Evolutionary conservation across 768 basidiomycete genomes (phyloP), one percentile per base, ranked within the genome.

Genomic region (Leccinum pellstonianum): DNA sequence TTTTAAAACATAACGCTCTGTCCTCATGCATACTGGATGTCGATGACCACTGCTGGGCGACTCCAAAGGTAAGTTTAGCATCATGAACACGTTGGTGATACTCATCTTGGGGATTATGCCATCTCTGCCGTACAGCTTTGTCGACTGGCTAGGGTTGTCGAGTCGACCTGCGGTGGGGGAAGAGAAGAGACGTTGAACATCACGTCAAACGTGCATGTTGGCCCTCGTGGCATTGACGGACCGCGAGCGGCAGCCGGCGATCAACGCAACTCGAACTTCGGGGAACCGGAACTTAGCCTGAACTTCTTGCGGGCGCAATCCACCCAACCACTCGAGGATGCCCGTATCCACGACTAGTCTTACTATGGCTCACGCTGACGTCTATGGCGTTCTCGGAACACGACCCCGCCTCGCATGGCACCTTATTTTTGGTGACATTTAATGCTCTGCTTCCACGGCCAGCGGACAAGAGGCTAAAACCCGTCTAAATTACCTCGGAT

Each of bases 321-420:
- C 57, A 57, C 57, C 52, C 43, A 58, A 56, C 59, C 58, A 63
- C 65, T 55, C 48, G 57, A 67, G 59, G 57, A 59, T 67, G 59
- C 43, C 52, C 11, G 38, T 52, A 25, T 57, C 48, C 50, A 31
- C 47, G 46, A 27, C 43, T 38, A 6, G 38, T 54, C 29, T 23
- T 35, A 33, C 19, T 35, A n/a, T 54, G 41, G 38, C 31, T 5
- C 52, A 29, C 25, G 29, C 57, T 58, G 67, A 64, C 58, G 52
- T 59, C 37, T 10, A 38, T 57, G 33, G 52, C 29, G 38, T 27
- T 21, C 48, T 25, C 60, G 55, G 56, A 67, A 67, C 68, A 59
- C 31, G 19, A 25, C 52, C 55, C 31, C 51, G 9, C 38, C 21
- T 31, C 49, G 15, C 55, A 23, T 3, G 37, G 54, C 57, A 52